Conservation (phyloP, 805 yeast species). For the Metschnikowia cubensis region DNA sequence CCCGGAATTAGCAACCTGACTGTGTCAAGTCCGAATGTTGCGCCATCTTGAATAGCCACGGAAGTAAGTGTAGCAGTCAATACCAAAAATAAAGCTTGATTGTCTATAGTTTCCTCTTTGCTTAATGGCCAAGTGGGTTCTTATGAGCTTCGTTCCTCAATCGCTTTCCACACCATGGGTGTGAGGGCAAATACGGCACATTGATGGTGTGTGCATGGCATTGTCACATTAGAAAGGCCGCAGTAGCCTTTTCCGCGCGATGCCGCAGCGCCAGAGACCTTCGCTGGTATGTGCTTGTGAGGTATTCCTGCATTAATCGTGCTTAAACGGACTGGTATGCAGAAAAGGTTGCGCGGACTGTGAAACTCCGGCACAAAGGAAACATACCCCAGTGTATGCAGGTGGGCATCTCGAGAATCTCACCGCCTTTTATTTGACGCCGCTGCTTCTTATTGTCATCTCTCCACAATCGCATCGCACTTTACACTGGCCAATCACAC, state of each 20-base stretch:
- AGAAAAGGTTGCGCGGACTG: neutral
- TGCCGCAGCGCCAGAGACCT: neutral
- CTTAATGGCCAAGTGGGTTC: no score
- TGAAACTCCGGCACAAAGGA: neutral
- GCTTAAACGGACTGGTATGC: neutral
- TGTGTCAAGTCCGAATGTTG: neutral
- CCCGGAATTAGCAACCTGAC: neutral
- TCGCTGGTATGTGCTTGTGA: neutral
- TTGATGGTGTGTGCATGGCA: neutral
- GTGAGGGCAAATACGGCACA: neutral
- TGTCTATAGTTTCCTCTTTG: no score
- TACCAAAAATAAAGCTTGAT: neutral
- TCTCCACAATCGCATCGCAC: constrained; percentile 6
- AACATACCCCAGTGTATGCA: neutral
- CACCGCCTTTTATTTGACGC: constrained; percentile 1
- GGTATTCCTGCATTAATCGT: neutral
- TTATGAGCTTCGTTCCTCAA: no score
- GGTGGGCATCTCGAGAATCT: constrained; percentile 1
- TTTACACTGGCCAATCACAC: constrained; percentile 2
- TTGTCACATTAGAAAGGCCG: neutral
- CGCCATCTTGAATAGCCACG: neutral
- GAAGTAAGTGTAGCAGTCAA: no score
- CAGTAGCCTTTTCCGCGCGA: neutral
- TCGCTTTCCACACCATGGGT: neutral
- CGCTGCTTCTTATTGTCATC: neutral